phyloP scores from a whole-genome alignment of 345 rosid genomes.

The Boechera retrofracta region DNA sequence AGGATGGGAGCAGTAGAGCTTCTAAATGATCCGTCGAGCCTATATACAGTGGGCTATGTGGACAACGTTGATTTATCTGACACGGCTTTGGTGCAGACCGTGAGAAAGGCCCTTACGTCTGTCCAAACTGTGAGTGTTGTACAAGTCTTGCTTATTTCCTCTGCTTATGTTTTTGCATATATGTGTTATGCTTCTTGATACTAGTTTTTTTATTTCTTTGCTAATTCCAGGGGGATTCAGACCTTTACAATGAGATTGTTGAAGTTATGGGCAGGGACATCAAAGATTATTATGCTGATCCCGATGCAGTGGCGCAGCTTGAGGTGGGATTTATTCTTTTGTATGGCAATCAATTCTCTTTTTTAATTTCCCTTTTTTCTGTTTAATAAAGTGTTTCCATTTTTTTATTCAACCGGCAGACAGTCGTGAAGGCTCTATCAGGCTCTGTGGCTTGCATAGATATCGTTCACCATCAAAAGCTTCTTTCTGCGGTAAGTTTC shows the following conservation, averaged over 20 bases:
- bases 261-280: slow-evolving; percentile 54
- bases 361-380: neutral
- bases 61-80: slow-evolving; percentile 53
- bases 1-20: slow-evolving; percentile 41
- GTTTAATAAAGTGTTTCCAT: slow-evolving; percentile 17
- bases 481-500: slow-evolving; percentile 69
- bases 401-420: slow-evolving; percentile 47
- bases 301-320: slow-evolving; percentile 72
- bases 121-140: slow-evolving; percentile 47
- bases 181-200: slow-evolving; percentile 10
- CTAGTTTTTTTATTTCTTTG: neutral
- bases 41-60: slow-evolving; percentile 1
- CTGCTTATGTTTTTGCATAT: neutral
- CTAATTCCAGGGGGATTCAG: slow-evolving; percentile 57
- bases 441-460: slow-evolving; percentile 78
- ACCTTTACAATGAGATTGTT: slow-evolving; percentile 66
- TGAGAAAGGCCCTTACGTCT: slow-evolving; percentile 58
- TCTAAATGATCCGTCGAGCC: slow-evolving; percentile 20
- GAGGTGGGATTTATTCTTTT: slow-evolving; percentile 51
- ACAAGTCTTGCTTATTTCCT: neutral
- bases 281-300: slow-evolving; percentile 43
- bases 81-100: slow-evolving; percentile 52
- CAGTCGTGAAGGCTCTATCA: slow-evolving; percentile 68
- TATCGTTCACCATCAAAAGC: slow-evolving; percentile 55
- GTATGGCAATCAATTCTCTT: neutral